Conservation (phyloP, 164 flowering plant genomes). For the Vitis rupestris region DNA sequence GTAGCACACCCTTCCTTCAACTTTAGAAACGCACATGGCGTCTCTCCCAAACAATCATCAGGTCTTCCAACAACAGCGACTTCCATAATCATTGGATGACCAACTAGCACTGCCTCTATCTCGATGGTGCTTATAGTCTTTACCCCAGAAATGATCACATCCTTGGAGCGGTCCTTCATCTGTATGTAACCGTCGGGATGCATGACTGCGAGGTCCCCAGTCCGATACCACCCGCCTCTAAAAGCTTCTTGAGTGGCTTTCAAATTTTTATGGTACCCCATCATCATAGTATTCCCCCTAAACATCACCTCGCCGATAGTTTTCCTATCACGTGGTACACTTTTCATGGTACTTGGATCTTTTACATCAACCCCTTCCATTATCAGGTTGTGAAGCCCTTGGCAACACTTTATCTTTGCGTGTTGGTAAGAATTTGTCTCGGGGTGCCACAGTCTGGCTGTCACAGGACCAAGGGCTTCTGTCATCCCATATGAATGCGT, state of each 20-base stretch:
- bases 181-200: conserved; percentile 52
- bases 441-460: conserved; percentile 39
- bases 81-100: conserved; percentile 54
- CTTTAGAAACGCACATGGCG: conserved; percentile 65
- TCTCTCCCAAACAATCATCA: conserved; percentile 62
- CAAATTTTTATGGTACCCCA: conserved; percentile 38
- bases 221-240: conserved; percentile 46
- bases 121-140: conserved; percentile 57
- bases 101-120: conserved; percentile 45
- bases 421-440: conserved; percentile 37
- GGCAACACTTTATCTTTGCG: conserved; percentile 32
- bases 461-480: conserved; percentile 48
- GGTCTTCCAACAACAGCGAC: conserved; percentile 61
- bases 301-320: conserved; percentile 52
- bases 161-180: conserved; percentile 52
- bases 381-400: conserved; percentile 35
- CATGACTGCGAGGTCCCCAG: conserved; percentile 49
- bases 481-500: conserved; percentile 49
- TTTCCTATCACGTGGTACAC: conserved; percentile 39
- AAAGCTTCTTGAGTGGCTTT: conserved; percentile 39
- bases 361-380: conserved; percentile 41
- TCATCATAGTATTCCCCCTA: conserved; percentile 53
- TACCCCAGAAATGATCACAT: conserved; percentile 58
- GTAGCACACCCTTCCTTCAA: conserved; percentile 41
- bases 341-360: conserved; percentile 36